Conservation (phyloP, 2,329 filamentous ascomycete genomes). For the Hortaea werneckii region DNA sequence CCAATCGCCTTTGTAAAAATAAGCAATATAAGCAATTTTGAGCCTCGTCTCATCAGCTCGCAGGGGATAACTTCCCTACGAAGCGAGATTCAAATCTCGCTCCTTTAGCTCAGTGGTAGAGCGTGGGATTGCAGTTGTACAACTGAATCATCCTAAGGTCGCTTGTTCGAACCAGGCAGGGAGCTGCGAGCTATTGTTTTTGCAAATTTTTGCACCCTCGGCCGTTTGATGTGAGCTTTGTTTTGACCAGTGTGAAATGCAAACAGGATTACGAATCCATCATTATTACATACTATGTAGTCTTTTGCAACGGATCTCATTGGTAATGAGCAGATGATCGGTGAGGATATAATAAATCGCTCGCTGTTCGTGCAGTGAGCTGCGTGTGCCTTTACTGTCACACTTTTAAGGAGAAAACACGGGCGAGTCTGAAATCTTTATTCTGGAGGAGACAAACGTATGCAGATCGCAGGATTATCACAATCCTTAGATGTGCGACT, state of each 20-base stretch:
- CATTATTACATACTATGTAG: too few relatives aligned
- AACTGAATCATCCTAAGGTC: slow-evolving; percentile 12
- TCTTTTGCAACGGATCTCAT: too few relatives aligned
- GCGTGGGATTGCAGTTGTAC: slow-evolving; percentile 12
- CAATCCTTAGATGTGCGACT: too few relatives aligned
- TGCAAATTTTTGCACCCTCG: neutral
- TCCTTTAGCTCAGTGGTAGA: slow-evolving; percentile 20
- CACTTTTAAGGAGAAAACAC: neutral
- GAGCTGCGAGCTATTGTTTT: slow-evolving; percentile 6
- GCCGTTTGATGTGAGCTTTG: neutral
- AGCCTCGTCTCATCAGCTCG: neutral
- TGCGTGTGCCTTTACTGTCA: too few relatives aligned
- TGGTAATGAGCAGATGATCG: too few relatives aligned
- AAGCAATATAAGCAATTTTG: neutral
- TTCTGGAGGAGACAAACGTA: too few relatives aligned
- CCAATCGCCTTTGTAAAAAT: neutral
- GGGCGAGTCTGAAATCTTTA: neutral
- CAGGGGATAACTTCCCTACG: neutral
- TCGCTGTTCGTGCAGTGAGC: too few relatives aligned
- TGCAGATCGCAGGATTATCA: too few relatives aligned
- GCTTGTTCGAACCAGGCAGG: slow-evolving; percentile 15
- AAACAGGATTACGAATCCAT: neutral
- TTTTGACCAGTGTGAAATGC: neutral
- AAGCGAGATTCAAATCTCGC: neutral
- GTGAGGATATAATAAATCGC: too few relatives aligned